A percentile compares a stretch with the other conserved stretches of the same genome.
phyloP scores from a whole-genome alignment of 441 rosid species.

The Hura crepitans region DNA sequence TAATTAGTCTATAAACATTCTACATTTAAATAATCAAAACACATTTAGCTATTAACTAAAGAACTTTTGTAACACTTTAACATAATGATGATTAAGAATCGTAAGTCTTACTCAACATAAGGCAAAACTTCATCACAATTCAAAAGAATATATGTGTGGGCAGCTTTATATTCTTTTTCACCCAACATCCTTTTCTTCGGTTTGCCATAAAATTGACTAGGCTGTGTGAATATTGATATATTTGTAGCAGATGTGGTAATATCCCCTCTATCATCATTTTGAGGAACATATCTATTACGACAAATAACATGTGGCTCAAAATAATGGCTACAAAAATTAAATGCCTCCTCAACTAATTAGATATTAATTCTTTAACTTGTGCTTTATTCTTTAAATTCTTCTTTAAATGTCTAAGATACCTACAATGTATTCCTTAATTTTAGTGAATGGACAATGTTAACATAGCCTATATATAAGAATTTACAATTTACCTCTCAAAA shows the following conservation, averaged over 20 bases:
- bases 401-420: not conserved
- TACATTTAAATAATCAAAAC: no score
- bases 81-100: no score
- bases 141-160: not conserved
- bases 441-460: not conserved
- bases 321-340: not conserved
- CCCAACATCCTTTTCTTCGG: not conserved
- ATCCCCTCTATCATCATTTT: not conserved
- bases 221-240: no score
- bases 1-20: no score
- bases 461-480: not conserved
- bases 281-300: not conserved
- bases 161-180: not conserved
- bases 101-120: not conserved
- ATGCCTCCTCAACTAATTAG: not conserved
- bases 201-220: no score
- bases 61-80: no score
- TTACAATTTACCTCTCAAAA: not conserved
- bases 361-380: not conserved
- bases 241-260: not conserved
- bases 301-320: not conserved
- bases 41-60: no score
- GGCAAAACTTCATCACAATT: not conserved
- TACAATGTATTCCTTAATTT: no score
- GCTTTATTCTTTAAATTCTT: not conserved